Conservation (phyloP, 805 yeast species). For the Cyberlindnera japonica region DNA sequence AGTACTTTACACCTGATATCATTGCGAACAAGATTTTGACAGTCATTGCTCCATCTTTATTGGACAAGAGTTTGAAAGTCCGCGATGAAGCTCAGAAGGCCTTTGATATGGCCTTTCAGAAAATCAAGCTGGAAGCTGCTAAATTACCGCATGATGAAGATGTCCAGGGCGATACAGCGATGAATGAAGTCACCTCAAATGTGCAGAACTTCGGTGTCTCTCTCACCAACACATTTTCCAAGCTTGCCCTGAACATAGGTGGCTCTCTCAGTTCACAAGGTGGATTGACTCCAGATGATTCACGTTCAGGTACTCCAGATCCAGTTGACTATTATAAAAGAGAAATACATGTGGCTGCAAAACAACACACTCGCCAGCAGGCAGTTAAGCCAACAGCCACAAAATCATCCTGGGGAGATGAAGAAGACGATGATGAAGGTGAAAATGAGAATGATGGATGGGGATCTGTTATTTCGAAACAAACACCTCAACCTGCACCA, state of each 20-base stretch:
- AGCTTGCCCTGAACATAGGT: slow-evolving; percentile 23
- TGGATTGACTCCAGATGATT: slow-evolving; percentile 7
- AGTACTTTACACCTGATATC: slow-evolving; percentile 66
- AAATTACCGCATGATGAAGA: slow-evolving; percentile 29
- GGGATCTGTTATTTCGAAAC: slow-evolving; percentile 18
- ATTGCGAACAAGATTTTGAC: slow-evolving; percentile 80
- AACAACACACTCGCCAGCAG: no score
- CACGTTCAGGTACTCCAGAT: slow-evolving; percentile 22
- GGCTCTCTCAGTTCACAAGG: slow-evolving; percentile 21
- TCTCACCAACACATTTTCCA: slow-evolving; percentile 20
- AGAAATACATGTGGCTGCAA: neutral
- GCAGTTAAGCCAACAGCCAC: slow-evolving; percentile 10
- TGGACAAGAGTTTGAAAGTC: slow-evolving; percentile 70
- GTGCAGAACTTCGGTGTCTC: slow-evolving; percentile 26
- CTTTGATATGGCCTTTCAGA: slow-evolving; percentile 56
- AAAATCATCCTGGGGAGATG: slow-evolving; percentile 14
- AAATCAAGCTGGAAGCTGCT: slow-evolving; percentile 46
- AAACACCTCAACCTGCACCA: neutral
- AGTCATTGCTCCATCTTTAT: slow-evolving; percentile 75
- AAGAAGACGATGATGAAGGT: slow-evolving; percentile 11
- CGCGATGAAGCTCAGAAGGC: slow-evolving; percentile 68
- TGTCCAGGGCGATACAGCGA: slow-evolving; percentile 25
- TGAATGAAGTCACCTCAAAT: slow-evolving; percentile 24
- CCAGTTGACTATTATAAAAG: slow-evolving; percentile 16
- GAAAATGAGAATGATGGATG: slow-evolving; percentile 18